Base-by-base conservation (phyloP, 768 basidiomycete species). In the Podaxis mareebaensis region DNA sequence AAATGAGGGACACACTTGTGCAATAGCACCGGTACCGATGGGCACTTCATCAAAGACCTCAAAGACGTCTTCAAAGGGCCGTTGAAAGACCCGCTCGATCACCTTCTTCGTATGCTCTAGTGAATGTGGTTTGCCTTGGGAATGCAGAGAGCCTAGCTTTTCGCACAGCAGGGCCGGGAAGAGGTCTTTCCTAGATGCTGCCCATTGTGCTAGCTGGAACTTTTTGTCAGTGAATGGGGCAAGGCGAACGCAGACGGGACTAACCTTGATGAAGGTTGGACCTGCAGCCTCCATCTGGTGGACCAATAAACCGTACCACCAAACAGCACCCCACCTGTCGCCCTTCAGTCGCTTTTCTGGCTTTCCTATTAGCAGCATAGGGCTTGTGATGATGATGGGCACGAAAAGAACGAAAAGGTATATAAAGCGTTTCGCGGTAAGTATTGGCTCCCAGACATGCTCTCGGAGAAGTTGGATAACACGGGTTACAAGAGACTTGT, bases 11-110 rank as follows among this genome's bases (percentile, higher is more conserved):
- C 72, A 53, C 65, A 84, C 88, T 77, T 99, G 97, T 20, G 96
- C 97, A 66, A 99, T 97, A n/a, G 97, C 96, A 26, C 97, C 97
- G 10, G 91, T 92, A n/a, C 97, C 97, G 57, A 99, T 96, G 3
- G 97, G 96, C 4, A 72, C 79, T 63, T 87, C 81, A 61, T 93
- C 87, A 70, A 99, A 99, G 61, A 92, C 85, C 67, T 94, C 92
- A 68, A 99, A 99, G 11, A 98, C 92, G 12, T 97, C 83, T 4
- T 89, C 82, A 70, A 99, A 97, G 4, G 88, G 85, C 40, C 86
- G 81, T 53, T 88, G 86, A 73, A 99, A 99, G 20, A 93, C 93
- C 3, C 78, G 76, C 73, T 96, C 91, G 66, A 99, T 88, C 60
- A 93, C 89, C 20, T 77, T 73, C 66, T 86, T 90, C 4, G 96